Evolutionary conservation across 1,139 yeast species (phyloP).

Genomic region (Saccharomycopsis hybrid): DNA sequence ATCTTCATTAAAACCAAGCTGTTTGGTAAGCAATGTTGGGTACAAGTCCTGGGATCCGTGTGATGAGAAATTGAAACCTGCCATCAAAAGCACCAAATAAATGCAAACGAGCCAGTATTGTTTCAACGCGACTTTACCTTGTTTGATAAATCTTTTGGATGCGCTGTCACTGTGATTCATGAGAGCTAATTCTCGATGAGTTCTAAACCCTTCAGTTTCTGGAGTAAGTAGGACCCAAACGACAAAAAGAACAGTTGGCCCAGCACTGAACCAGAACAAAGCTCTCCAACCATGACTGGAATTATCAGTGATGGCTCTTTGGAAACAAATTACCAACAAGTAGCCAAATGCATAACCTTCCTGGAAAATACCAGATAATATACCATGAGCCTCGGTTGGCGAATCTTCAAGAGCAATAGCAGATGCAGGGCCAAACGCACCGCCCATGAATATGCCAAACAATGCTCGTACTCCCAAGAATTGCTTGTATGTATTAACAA

Average conservation of each 20-base stretch:
- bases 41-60: slow-evolving; percentile 73
- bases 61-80: slow-evolving; percentile 62
- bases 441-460: slow-evolving; percentile 68
- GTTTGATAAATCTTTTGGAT: slow-evolving; percentile 22
- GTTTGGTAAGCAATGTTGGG: slow-evolving; percentile 55
- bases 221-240: slow-evolving; percentile 50
- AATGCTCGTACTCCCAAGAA: slow-evolving; percentile 66
- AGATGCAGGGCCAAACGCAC: slow-evolving; percentile 61
- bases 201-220: slow-evolving; percentile 52
- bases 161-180: slow-evolving; percentile 24
- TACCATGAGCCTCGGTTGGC: slow-evolving; percentile 56
- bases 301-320: slow-evolving; percentile 51
- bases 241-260: slow-evolving; percentile 54
- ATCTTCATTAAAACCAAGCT: slow-evolving; percentile 43
- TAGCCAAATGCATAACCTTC: slow-evolving; percentile 74
- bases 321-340: slow-evolving; percentile 56
- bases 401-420: slow-evolving; percentile 65
- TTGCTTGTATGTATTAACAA: slow-evolving; percentile 54
- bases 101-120: slow-evolving; percentile 40
- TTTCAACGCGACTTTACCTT: slow-evolving; percentile 30
- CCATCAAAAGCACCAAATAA: slow-evolving; percentile 51
- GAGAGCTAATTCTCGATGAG: slow-evolving; percentile 25
- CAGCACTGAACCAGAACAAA: slow-evolving; percentile 74
- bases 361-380: slow-evolving; percentile 61
- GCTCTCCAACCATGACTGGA: slow-evolving; percentile 64